Percentiles rank a stretch among this genome's conserved stretches.
phyloP scores from a whole-genome alignment of 768 basidiomycete species.

The Lactarius tabidus region DNA sequence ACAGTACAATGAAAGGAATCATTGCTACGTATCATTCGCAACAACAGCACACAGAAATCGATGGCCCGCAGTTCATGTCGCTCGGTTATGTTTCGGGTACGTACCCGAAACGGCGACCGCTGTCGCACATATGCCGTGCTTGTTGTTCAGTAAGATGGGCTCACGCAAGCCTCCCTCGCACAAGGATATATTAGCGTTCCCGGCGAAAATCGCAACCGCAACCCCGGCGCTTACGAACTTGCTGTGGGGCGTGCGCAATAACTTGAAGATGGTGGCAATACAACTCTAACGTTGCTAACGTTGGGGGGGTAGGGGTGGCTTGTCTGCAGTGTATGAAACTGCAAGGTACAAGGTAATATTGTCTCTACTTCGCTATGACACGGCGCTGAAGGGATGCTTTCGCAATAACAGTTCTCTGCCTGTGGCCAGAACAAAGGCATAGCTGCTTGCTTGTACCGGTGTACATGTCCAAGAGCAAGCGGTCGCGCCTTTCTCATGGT shows the following conservation, averaged over 20 bases:
- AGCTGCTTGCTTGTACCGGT: slow-evolving; percentile 77
- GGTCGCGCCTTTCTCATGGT: slow-evolving; percentile 37
- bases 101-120: slow-evolving; percentile 69
- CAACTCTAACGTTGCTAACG: slow-evolving; percentile 62
- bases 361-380: background rate
- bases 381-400: background rate
- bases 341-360: slow-evolving; percentile 63
- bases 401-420: slow-evolving; percentile 76
- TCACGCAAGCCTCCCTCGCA: slow-evolving; percentile 52
- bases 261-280: slow-evolving; percentile 66
- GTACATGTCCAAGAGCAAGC: slow-evolving; percentile 35
- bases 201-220: slow-evolving; percentile 69
- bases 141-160: slow-evolving; percentile 53
- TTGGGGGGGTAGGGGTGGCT: slow-evolving; percentile 68
- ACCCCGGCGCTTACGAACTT: slow-evolving; percentile 79
- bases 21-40: slow-evolving; percentile 63
- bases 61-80: slow-evolving; percentile 72
- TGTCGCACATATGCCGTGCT: slow-evolving; percentile 61
- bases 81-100: slow-evolving; percentile 75
- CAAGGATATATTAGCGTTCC: slow-evolving; percentile 67
- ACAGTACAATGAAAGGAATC: slow-evolving; percentile 63
- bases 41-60: slow-evolving; percentile 78
- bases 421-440: slow-evolving; percentile 80
- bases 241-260: slow-evolving; percentile 59
- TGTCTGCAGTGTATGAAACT: slow-evolving; percentile 76